Conservation (phyloP, 768 basidiomycete genomes). For the Trametopsis cervina region DNA sequence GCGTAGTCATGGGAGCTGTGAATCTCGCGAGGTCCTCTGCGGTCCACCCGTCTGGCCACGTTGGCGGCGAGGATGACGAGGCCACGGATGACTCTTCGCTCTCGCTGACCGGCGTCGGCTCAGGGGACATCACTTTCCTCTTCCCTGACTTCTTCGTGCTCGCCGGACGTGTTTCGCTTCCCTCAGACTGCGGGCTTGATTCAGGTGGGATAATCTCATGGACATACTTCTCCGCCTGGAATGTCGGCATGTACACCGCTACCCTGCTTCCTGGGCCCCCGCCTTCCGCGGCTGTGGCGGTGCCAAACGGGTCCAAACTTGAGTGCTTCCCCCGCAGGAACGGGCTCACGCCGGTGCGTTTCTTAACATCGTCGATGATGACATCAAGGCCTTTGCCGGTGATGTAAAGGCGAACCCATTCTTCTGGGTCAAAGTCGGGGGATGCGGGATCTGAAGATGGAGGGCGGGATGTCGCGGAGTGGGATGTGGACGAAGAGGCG, state of each 20-base stretch:
- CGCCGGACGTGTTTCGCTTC: neutral
- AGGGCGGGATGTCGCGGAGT: constrained; percentile 3
- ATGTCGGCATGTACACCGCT: constrained; percentile 21
- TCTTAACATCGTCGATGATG: constrained; percentile 43
- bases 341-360: constrained; percentile 38
- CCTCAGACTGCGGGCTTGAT: neutral
- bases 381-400: constrained; percentile 45
- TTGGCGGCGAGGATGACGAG: too few species aligned
- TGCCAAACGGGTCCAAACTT: constrained; percentile 42
- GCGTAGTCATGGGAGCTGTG: neutral
- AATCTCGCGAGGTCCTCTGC: neutral
- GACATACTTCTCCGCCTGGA: constrained; percentile 23
- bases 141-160: constrained; percentile 5
- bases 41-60: neutral
- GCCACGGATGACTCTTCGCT: neutral
- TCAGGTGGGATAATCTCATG: too few species aligned
- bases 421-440: constrained; percentile 9
- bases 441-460: too few species aligned
- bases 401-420: constrained; percentile 21
- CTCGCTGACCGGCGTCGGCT: constrained; percentile 5
- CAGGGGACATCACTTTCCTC: constrained; percentile 8
- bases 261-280: constrained; percentile 18
- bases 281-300: constrained; percentile 29
- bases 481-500: constrained; percentile 11
- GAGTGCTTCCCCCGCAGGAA: constrained; percentile 47